Evolutionary conservation across 2,329 filamentous ascomycete genomes (phyloP).

Genomic region (Calonectria pseudoturangicola): DNA sequence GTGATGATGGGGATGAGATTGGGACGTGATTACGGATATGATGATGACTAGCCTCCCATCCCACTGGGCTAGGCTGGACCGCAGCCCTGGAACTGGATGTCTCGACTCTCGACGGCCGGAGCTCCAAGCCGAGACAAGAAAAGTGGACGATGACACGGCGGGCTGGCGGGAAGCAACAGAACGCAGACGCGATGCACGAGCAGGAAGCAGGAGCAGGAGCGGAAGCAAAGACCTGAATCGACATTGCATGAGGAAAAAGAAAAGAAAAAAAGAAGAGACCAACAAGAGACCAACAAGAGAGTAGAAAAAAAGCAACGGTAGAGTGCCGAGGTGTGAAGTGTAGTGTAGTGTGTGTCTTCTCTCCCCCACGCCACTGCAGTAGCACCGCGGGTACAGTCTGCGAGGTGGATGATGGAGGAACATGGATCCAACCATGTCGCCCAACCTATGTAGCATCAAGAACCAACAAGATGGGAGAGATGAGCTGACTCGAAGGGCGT

Average conservation of each 20-base stretch:
- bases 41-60: conserved; percentile 16
- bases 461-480: conserved; percentile 3
- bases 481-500: conserved; percentile 30
- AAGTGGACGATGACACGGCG: conserved; percentile 10
- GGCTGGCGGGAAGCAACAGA: conserved; percentile 8
- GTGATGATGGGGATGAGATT: conserved; percentile 14
- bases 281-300: conserved; percentile 9
- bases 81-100: conserved; percentile 35
- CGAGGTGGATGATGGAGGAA: conserved; percentile 5
- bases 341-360: neutral
- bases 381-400: conserved; percentile 11
- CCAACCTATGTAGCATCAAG: conserved; percentile 11
- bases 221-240: conserved; percentile 26
- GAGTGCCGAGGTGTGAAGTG: neutral
- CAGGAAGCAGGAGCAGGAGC: neutral
- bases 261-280: conserved; percentile 3
- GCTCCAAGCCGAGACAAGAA: conserved; percentile 12
- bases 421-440: conserved; percentile 26
- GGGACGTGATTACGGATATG: conserved; percentile 22
- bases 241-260: conserved; percentile 8
- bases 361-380: conserved; percentile 18
- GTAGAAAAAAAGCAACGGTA: conserved; percentile 19
- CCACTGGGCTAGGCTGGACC: conserved; percentile 8
- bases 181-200: neutral
- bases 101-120: neutral